phyloP scores from a whole-genome alignment of 2,329 filamentous ascomycete species.

The Hypoxylon sp. region DNA sequence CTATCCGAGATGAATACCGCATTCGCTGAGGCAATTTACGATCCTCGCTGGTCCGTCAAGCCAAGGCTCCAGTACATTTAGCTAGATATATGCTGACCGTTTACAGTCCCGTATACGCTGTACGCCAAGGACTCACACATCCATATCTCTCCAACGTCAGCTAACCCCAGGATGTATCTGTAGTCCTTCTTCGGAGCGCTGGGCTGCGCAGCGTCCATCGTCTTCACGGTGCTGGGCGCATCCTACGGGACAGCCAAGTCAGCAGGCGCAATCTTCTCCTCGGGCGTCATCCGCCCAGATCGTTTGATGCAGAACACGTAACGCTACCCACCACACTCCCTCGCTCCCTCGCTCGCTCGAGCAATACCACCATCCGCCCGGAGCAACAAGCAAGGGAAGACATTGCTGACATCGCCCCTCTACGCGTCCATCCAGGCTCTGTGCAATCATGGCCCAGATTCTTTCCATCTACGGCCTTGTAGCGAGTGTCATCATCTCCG shows the following conservation, averaged over 20 bases:
- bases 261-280: constrained; percentile 64
- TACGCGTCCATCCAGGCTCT: constrained; percentile 50
- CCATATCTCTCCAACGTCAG: background rate
- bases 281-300: constrained; percentile 61
- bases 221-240: constrained; percentile 95
- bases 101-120: constrained; percentile 62
- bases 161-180: constrained; percentile 16
- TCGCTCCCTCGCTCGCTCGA: background rate
- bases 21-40: constrained; percentile 23
- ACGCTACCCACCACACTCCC: constrained; percentile 10
- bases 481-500: constrained; percentile 61
- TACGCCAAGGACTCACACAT: constrained; percentile 49
- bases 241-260: constrained; percentile 99
- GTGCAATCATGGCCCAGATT: constrained; percentile 64
- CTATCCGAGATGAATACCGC: constrained; percentile 33
- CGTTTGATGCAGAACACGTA: constrained; percentile 62
- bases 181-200: constrained; percentile 84
- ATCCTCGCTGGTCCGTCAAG: constrained; percentile 39
- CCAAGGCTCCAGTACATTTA: background rate
- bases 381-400: constrained; percentile 3
- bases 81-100: constrained; percentile 20
- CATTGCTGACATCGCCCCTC: constrained; percentile 23
- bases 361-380: background rate
- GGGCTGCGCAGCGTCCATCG: constrained; percentile 88
- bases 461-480: constrained; percentile 65